Evolutionary conservation across 768 basidiomycete genomes (phyloP), one percentile per base, ranked within the genome.

Genomic region (Trametes gibbosa): DNA sequence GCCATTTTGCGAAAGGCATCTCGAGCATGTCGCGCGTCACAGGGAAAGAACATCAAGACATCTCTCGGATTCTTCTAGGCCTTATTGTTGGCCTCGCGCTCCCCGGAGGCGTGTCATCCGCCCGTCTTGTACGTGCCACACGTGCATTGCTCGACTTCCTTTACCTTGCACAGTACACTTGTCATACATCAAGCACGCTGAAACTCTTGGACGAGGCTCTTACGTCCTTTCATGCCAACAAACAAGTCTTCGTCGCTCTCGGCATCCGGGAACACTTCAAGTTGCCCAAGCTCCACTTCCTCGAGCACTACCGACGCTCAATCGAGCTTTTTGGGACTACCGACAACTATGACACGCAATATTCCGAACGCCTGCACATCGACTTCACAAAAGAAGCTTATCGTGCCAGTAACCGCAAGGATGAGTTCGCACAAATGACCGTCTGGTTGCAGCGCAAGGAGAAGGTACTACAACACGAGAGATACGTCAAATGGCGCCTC

Each of bases 1-100:
- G 37, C 13, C 10, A 14, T 14, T 39, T 39, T 69, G 69, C 69
- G 25, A 75, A 74, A 12, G 79, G 79, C 0, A 78, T 82, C 19
- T 76, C 74, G 0, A 32, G 58, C 0, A 63, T 76, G 0, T 68
- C 73, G 5, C 77, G 80, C 55, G 77, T 75, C 75, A 79, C 78
- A 0, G 79, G 79, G 0, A 71, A 63, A 0, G 77, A 82, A 63
- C 68, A 74, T 50, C 75, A 76, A 47, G 63, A 70, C 10, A 69
- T 70, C 59, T 63, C 66, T 56, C 56, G 65, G 32, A 64, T 69
- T 1, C 67, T 71, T 49, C 53, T 75, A 4, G 68, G 70, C 17
- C 62, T 68, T 0, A 17, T 73, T 40, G 58, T 62, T 7, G 71
- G 68, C 8, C 58, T 65, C 2, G 63, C 4, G 29, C 29, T 32